Evolutionary conservation across 148 eudicot genomes (phyloP).

Genomic region (Cornus kousa): DNA sequence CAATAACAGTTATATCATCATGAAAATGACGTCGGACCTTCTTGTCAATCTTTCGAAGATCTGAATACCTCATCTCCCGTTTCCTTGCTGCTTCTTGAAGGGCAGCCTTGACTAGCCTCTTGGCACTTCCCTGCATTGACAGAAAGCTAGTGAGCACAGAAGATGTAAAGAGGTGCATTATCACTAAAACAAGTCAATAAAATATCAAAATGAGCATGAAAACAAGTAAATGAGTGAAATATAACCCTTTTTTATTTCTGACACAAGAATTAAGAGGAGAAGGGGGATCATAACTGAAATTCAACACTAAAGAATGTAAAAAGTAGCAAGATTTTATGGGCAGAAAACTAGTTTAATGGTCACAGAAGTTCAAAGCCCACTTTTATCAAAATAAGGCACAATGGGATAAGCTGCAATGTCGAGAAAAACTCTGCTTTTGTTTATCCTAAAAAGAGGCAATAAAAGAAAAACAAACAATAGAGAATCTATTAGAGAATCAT

Average conservation of each 20-base stretch:
- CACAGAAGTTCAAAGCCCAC: background rate
- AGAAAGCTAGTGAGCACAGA: conserved; percentile 3
- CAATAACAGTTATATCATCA: conserved; percentile 70
- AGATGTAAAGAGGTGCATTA: background rate
- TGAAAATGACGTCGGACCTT: conserved; percentile 81
- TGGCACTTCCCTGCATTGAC: conserved; percentile 65
- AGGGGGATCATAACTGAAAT: background rate
- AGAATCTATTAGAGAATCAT: background rate
- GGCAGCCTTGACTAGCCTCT: conserved; percentile 67
- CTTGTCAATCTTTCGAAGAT: conserved; percentile 67
- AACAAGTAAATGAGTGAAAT: too few species aligned
- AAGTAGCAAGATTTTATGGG: background rate
- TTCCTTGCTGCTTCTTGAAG: conserved; percentile 81
- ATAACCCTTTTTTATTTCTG: background rate
- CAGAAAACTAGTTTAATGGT: background rate
- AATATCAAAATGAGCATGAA: background rate
- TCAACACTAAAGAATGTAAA: background rate
- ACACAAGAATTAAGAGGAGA: background rate
- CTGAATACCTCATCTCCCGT: conserved; percentile 73
- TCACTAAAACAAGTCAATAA: background rate
- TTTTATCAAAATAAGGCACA: background rate
- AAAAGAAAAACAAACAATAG: too few species aligned
- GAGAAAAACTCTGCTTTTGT: too few species aligned
- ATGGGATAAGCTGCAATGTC: background rate
- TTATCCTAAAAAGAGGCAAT: too few species aligned